Evolutionary conservation across 2,329 filamentous ascomycete genomes (phyloP).

Genomic region (Waltergamsia citrina): DNA sequence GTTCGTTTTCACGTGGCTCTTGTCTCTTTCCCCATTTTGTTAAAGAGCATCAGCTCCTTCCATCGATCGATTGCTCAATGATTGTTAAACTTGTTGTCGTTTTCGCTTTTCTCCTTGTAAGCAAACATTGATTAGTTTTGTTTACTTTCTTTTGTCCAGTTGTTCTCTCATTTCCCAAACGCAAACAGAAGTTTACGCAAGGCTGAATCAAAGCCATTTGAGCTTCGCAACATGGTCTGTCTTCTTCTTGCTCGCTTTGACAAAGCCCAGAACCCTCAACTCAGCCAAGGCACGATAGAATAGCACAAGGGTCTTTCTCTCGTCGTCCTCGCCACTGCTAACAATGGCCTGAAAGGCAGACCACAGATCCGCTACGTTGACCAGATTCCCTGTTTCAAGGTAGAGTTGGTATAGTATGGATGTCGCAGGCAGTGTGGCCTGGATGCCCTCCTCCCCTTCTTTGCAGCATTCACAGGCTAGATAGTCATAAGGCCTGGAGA

Average conservation of each 20-base stretch:
- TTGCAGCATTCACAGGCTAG: constrained; percentile 63
- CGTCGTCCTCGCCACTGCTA: constrained; percentile 25
- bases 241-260: constrained; percentile 87
- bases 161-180: no score
- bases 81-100: no score
- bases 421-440: constrained; percentile 56
- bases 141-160: background rate
- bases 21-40: no score
- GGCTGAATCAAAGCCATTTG: constrained; percentile 65
- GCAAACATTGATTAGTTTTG: background rate
- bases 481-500: constrained; percentile 68
- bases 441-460: constrained; percentile 33
- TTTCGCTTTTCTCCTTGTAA: background rate
- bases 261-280: constrained; percentile 73
- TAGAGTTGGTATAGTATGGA: constrained; percentile 73
- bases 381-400: constrained; percentile 63
- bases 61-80: no score
- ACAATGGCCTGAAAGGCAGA: constrained; percentile 62
- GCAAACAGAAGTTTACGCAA: no score
- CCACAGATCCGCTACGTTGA: constrained; percentile 76
- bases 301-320: constrained; percentile 54
- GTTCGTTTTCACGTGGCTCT: no score
- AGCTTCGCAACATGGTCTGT: constrained; percentile 85
- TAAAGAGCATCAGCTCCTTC: no score
- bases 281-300: constrained; percentile 87